phyloP scores from a whole-genome alignment of 768 basidiomycete species.

The Mycena capillaripes region DNA sequence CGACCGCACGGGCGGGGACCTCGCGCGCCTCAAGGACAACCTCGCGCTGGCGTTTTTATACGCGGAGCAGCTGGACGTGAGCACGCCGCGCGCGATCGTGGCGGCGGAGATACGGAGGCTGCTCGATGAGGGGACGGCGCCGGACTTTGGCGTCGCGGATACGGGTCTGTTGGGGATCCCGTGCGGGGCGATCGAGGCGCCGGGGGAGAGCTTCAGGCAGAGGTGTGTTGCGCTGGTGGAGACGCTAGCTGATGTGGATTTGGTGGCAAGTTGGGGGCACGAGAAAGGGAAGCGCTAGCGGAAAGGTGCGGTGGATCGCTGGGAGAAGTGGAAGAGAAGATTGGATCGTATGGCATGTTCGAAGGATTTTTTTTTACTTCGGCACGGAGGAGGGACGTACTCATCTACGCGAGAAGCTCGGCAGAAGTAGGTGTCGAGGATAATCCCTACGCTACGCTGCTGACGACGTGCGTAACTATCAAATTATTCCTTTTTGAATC shows the following conservation, averaged over 20 bases:
- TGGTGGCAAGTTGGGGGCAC: conserved; percentile 1
- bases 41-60: conserved; percentile 13
- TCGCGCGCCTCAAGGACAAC: conserved; percentile 16
- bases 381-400: conserved; percentile 25
- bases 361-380: conserved; percentile 22
- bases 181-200: conserved; percentile 5
- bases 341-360: conserved; percentile 23
- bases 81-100: conserved; percentile 9
- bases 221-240: conserved; percentile 17
- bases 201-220: conserved; percentile 2
- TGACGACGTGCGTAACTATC: too few species aligned
- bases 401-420: conserved; percentile 16
- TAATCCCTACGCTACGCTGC: too few species aligned
- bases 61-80: neutral
- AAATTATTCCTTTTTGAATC: too few species aligned
- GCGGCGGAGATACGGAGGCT: conserved; percentile 5
- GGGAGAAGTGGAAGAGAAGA: conserved; percentile 9
- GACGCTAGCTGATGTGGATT: conserved; percentile 14
- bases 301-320: conserved; percentile 12
- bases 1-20: conserved; percentile 12
- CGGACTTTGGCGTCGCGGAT: neutral
- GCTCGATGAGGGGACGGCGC: neutral
- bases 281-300: conserved; percentile 34
- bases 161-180: conserved; percentile 13
- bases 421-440: too few species aligned